Base-by-base conservation (phyloP, 2,329 filamentous ascomycete genomes). In the Calonectria hongkongensis region DNA sequence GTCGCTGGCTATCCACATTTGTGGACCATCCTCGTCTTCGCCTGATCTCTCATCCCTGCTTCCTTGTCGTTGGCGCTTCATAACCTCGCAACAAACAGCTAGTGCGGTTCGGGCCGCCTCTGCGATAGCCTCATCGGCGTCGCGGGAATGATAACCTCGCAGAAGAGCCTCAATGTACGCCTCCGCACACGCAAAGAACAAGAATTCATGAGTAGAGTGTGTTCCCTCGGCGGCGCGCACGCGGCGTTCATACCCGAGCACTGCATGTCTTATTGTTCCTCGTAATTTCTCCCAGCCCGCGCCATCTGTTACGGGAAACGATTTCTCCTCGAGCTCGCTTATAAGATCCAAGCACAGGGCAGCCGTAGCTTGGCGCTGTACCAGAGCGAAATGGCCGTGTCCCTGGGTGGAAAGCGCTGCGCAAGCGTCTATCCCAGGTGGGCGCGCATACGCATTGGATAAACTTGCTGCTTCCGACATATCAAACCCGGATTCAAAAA, bases 341-440 rank as follows among this genome's bases (percentile, higher is more conserved):
- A 74, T 71, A 2, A 74, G 41, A 25, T 74, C 71, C 1, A 68
- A 28, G 9, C 70, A 73, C 10, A 74, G 64, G 3, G 67, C 48
- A 8, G 58, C 56, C 12, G 62, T 56, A 7, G 66, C 67, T 36
- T 74, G 73, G 4, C 71, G 45, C 39, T 74, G 67, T 5, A 72
- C 62, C 0, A 68, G 36, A 9, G 73, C 64, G 39, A 64, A 73
- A 54, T 70, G 68, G 28, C 73, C 65, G 16, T 68, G 63, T 8
- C 73, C 71, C n/a, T 66, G 48, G 2, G 66, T 62, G 5, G 36
- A 65, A 30, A 73, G 63, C 1, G 67, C 64, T 8, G 41, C 51
- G 30, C 64, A 73, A 16, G 71, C 50, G 21, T 66, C 60, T 21
- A 45, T 66, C 21, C 54, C 58, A 4, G 58, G 60, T 18, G 60